Evolutionary conservation across 2,329 filamentous ascomycete genomes (phyloP).

Genomic region (Fusarium cicatricum): DNA sequence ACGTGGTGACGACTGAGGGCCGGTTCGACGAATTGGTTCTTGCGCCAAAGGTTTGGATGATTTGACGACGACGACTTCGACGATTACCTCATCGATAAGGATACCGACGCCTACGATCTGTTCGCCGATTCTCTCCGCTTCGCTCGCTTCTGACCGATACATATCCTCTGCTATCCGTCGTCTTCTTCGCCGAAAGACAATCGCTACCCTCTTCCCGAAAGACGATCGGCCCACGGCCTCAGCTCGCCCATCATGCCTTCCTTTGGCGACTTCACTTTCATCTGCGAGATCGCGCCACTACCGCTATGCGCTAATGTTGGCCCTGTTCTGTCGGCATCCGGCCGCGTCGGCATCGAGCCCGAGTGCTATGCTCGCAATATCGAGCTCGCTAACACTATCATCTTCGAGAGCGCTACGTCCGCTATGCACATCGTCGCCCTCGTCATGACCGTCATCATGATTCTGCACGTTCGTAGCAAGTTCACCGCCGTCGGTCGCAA

Average conservation of each 20-base stretch:
- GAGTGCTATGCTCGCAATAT: constrained; percentile 95
- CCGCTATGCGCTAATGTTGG: constrained; percentile 90
- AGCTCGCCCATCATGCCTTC: constrained; percentile 67
- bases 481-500: constrained; percentile 91
- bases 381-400: constrained; percentile 97
- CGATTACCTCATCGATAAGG: constrained; percentile 5
- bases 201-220: constrained; percentile 3
- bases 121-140: constrained; percentile 1
- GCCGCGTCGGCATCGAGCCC: constrained; percentile 81
- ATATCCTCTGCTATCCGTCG: neutral
- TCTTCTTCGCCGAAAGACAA: constrained; percentile 1
- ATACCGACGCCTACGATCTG: constrained; percentile 2
- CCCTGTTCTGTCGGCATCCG: constrained; percentile 71
- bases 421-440: constrained; percentile 93
- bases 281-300: constrained; percentile 86
- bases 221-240: constrained; percentile 1
- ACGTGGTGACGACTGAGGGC: constrained; percentile 11
- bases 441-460: constrained; percentile 95
- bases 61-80: constrained; percentile 13
- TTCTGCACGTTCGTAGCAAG: constrained; percentile 94
- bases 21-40: constrained; percentile 2
- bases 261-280: constrained; percentile 88
- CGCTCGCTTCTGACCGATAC: constrained; percentile 2
- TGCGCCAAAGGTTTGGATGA: constrained; percentile 9
- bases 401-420: constrained; percentile 91